Evolutionary conservation across 2,329 filamentous ascomycete genomes (phyloP).

Genomic region (Paecilomyces sp.): DNA sequence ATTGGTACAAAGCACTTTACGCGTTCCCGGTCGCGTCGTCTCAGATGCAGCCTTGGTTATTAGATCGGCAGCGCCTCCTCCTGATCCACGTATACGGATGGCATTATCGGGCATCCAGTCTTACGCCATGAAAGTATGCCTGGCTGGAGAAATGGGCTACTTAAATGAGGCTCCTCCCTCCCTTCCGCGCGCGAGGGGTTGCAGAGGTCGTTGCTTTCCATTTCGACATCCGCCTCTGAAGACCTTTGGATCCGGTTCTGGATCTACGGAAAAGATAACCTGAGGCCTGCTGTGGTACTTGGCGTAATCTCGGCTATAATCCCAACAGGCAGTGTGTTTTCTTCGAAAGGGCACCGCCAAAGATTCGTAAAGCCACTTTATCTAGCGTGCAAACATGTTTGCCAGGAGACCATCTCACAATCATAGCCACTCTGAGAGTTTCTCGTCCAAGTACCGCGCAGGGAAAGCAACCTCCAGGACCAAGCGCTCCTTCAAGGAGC

Average conservation of each 20-base stretch:
- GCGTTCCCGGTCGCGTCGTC: conserved; percentile 21
- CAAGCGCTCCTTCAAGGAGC: conserved; percentile 26
- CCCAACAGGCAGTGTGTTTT: neutral
- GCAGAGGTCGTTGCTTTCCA: neutral
- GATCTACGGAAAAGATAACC: neutral
- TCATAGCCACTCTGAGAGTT: conserved; percentile 23
- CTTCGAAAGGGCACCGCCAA: neutral
- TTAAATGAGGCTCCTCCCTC: neutral
- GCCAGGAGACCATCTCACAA: conserved; percentile 14
- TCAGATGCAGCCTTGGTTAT: conserved; percentile 2
- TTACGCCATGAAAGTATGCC: neutral
- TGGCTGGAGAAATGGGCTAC: neutral
- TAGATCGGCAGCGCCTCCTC: neutral
- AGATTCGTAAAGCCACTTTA: neutral
- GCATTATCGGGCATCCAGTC: neutral
- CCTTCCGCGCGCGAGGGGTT: conserved; percentile 8
- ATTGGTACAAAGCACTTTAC: conserved; percentile 24
- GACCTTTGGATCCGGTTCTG: neutral
- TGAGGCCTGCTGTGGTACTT: neutral
- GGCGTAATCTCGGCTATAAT: neutral
- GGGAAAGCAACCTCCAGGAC: conserved; percentile 29
- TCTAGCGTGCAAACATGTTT: conserved; percentile 5
- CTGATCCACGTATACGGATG: neutral
- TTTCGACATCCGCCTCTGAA: neutral
- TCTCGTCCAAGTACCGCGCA: conserved; percentile 35